These are phyloP conservation scores for Termitomyces sp. DNA, from an alignment of 768 basidiomycete genomes.

Conservation along the genomic window DNA sequence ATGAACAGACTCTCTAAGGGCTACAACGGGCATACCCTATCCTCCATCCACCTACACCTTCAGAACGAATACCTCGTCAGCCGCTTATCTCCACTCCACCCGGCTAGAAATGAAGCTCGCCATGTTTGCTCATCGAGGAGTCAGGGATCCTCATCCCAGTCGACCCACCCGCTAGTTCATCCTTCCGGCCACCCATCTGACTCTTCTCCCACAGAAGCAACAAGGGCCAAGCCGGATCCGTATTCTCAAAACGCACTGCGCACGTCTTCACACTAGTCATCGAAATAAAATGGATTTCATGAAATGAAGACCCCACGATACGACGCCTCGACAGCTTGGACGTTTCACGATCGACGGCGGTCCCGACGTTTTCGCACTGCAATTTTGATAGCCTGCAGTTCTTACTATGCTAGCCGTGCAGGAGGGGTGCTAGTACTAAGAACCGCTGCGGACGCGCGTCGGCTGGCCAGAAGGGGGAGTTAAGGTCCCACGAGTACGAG, in stretches of 20 bases:
- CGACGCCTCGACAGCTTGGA: neutral
- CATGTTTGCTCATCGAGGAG: neutral
- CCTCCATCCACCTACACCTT: too few species aligned
- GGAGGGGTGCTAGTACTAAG: neutral
- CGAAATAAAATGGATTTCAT: neutral
- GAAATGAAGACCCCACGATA: neutral
- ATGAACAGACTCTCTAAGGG: neutral
- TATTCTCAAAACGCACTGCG: neutral
- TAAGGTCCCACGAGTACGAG: neutral
- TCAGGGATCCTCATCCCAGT: neutral
- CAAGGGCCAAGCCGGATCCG: neutral
- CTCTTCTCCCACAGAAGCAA: neutral
- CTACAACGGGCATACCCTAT: neutral
- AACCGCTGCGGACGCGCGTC: conserved; percentile 1
- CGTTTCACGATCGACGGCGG: conserved; percentile 5
- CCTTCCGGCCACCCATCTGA: neutral
- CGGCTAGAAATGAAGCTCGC: neutral
- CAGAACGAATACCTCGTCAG: neutral
- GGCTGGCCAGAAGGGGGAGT: neutral
- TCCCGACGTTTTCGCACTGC: conserved; percentile 10
- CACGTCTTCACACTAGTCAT: neutral
- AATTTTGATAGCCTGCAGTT: conserved; percentile 1
- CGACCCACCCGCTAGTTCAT: neutral
- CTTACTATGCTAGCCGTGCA: neutral
- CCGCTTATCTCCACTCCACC: conserved; percentile 7